Percentiles rank a stretch among this genome's conserved stretches.
phyloP scores from a whole-genome alignment of 2,329 filamentous ascomycete genomes.

The Botrytis squamosa region DNA sequence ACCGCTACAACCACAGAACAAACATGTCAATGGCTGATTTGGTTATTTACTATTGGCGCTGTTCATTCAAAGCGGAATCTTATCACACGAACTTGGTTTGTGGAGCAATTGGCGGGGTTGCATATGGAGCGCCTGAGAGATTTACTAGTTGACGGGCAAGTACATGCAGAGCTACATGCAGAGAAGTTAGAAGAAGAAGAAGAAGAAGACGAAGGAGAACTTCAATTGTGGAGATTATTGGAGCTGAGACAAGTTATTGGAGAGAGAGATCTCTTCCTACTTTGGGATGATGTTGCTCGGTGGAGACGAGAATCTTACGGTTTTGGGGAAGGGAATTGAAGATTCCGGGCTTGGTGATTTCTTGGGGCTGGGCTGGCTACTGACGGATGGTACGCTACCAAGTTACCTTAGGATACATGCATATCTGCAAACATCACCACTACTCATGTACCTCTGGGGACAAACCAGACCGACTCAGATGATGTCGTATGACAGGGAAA shows the following conservation, averaged over 20 bases:
- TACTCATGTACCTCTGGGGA: neutral
- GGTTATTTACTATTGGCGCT: constrained; percentile 18
- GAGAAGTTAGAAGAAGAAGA: neutral
- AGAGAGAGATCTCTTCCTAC: constrained; percentile 11
- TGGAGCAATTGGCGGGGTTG: constrained; percentile 17
- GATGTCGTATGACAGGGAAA: neutral
- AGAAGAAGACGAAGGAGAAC: neutral
- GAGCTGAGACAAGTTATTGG: constrained; percentile 1
- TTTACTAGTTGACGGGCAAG: constrained; percentile 2
- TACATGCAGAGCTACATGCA: neutral
- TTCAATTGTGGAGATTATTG: neutral
- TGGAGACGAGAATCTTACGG: neutral
- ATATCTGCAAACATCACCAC: neutral
- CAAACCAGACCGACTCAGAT: neutral
- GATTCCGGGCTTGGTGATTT: neutral
- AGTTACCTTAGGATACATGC: neutral
- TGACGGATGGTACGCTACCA: neutral
- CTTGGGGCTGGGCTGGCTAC: constrained; percentile 2
- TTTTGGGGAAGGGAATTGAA: neutral
- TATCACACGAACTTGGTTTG: constrained; percentile 13
- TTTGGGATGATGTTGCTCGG: constrained; percentile 10
- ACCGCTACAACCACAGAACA: neutral
- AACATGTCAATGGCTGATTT: constrained; percentile 4
- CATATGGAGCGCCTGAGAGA: neutral
- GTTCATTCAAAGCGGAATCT: neutral